phyloP scores from a whole-genome alignment of 1,139 yeast species.

The Yamadazyma taylorii region DNA sequence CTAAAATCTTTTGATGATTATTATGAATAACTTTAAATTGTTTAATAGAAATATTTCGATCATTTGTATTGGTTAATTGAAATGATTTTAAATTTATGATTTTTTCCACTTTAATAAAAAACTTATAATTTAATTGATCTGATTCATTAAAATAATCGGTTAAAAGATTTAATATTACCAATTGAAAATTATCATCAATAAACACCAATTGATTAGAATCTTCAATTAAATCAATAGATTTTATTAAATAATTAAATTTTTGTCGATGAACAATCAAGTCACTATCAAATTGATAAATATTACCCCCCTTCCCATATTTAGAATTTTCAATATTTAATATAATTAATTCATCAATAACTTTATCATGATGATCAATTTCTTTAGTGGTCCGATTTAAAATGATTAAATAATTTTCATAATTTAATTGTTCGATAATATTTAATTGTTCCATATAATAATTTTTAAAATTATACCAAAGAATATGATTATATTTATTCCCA shows the following conservation, averaged over 20 bases:
- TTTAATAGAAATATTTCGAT: slow-evolving; percentile 23
- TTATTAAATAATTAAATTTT: slow-evolving; percentile 30
- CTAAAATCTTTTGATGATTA: slow-evolving; percentile 18
- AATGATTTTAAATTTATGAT: slow-evolving; percentile 31
- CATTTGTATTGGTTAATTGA: not conserved
- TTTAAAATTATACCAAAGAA: slow-evolving; percentile 43
- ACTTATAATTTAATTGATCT: slow-evolving; percentile 27
- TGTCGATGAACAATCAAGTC: slow-evolving; percentile 45
- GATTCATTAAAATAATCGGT: slow-evolving; percentile 7
- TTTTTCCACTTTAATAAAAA: slow-evolving; percentile 33
- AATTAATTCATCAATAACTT: slow-evolving; percentile 38
- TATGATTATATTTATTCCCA: slow-evolving; percentile 30
- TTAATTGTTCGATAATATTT: slow-evolving; percentile 37
- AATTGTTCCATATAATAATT: slow-evolving; percentile 34
- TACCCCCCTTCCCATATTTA: slow-evolving; percentile 38
- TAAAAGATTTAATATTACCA: slow-evolving; percentile 32
- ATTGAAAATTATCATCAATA: slow-evolving; percentile 29
- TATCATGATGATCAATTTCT: slow-evolving; percentile 15
- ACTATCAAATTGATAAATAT: slow-evolving; percentile 35
- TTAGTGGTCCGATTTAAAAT: slow-evolving; percentile 30
- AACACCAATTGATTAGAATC: slow-evolving; percentile 22
- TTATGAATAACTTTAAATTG: slow-evolving; percentile 23
- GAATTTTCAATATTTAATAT: slow-evolving; percentile 35
- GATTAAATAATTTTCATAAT: slow-evolving; percentile 37
- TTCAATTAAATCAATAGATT: slow-evolving; percentile 23